phyloP scores from a whole-genome alignment of 768 basidiomycete genomes.

The Lentinula edodes region DNA sequence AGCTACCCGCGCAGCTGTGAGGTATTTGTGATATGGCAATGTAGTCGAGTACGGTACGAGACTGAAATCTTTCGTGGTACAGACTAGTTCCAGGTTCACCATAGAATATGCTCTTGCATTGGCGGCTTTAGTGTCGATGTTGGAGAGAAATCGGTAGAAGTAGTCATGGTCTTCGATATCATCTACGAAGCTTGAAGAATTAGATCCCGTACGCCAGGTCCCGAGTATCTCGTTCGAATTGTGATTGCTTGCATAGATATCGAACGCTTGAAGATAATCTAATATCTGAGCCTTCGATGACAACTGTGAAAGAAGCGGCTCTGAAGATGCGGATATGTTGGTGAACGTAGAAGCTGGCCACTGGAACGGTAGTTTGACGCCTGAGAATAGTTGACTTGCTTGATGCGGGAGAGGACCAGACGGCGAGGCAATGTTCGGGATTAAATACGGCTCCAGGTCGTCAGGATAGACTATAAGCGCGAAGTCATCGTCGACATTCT shows the following conservation, averaged over 20 bases:
- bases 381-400: not conserved
- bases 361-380: constrained; percentile 4
- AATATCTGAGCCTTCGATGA: not conserved
- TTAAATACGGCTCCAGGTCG: not conserved
- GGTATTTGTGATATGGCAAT: not conserved
- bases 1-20: constrained; percentile 2
- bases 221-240: not conserved
- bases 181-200: not conserved
- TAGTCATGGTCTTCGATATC: not conserved
- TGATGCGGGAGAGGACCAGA: not conserved
- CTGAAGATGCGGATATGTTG: not conserved
- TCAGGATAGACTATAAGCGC: not conserved
- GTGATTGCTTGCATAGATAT: not conserved
- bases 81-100: not conserved
- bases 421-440: not conserved
- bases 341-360: not conserved
- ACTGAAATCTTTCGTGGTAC: constrained; percentile 3
- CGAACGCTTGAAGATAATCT: not conserved
- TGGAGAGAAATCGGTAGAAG: not conserved
- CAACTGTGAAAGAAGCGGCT: not conserved
- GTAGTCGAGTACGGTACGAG: not conserved
- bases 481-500: not conserved
- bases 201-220: not conserved
- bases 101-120: not conserved
- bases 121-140: not conserved